Conservation (phyloP, 768 basidiomycete species). For the Russula earlei region DNA sequence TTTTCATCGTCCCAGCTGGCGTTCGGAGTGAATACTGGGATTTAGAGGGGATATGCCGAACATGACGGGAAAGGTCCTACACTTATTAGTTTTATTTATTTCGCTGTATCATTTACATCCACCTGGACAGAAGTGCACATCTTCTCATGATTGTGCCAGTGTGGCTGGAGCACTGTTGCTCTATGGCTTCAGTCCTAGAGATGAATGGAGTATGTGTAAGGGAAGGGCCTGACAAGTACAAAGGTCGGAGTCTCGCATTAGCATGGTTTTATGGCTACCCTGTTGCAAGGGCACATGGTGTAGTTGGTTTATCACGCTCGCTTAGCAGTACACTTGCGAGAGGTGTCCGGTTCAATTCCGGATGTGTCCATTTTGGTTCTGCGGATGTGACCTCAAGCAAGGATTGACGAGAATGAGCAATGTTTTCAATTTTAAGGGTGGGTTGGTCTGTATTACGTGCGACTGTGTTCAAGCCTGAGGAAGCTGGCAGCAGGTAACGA, state of each 20-base stretch:
- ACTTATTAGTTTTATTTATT: background rate
- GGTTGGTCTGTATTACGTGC: too few relatives aligned
- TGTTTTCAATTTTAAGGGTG: too few relatives aligned
- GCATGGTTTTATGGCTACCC: too few relatives aligned
- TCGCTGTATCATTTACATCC: background rate
- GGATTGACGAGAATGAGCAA: background rate
- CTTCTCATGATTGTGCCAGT: too few relatives aligned
- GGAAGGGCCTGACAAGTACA: too few relatives aligned
- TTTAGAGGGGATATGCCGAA: constrained; percentile 23
- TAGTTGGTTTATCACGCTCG: constrained; percentile 17
- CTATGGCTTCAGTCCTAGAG: too few relatives aligned
- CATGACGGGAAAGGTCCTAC: background rate
- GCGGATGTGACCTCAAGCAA: background rate
- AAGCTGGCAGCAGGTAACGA: too few relatives aligned
- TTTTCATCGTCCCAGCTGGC: constrained; percentile 28
- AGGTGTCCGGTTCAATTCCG: constrained; percentile 17
- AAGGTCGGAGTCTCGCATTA: too few relatives aligned
- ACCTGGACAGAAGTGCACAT: too few relatives aligned
- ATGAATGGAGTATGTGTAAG: too few relatives aligned
- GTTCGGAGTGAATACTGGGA: constrained; percentile 31
- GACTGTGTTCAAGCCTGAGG: too few relatives aligned
- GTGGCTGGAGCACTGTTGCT: too few relatives aligned
- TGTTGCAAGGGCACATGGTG: constrained; percentile 1
- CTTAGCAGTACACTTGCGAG: constrained; percentile 5
- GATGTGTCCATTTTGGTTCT: constrained; percentile 6